These are phyloP conservation scores for Coix lacrymajobi DNA, from an alignment of 176 grass and related monocot species.

Conservation along the genomic window DNA sequence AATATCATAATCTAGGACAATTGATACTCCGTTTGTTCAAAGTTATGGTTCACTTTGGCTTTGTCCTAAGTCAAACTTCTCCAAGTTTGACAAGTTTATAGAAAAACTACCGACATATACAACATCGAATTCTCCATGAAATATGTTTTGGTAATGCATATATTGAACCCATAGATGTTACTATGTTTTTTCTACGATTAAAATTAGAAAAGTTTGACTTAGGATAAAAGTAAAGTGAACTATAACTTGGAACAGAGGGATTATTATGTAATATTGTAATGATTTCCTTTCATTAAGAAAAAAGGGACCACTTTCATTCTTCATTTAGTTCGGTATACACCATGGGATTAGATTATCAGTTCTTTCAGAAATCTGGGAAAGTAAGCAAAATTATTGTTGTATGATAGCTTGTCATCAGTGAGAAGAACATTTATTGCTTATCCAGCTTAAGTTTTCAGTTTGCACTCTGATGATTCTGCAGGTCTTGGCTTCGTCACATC, in stretches of 20 bases:
- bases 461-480: slow-evolving; percentile 30
- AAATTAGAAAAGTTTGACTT: not conserved
- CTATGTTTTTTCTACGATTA: not conserved
- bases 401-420: not conserved
- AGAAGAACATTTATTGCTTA: not conserved
- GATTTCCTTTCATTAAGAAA: not conserved
- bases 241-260: not conserved
- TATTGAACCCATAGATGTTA: not conserved
- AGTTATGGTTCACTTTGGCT: not conserved
- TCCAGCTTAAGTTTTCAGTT: not conserved
- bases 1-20: not conserved
- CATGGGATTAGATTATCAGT: not conserved
- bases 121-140: not conserved
- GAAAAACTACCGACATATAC: not conserved
- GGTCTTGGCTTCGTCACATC: slow-evolving; percentile 96
- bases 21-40: not conserved
- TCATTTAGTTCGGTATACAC: not conserved
- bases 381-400: not conserved
- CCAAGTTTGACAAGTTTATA: not conserved
- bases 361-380: not conserved
- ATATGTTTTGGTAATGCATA: not conserved
- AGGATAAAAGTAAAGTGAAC: not conserved
- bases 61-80: not conserved
- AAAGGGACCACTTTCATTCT: not conserved
- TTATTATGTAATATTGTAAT: not conserved